phyloP scores from a whole-genome alignment of 768 basidiomycete species.

The Mycena galopus region DNA sequence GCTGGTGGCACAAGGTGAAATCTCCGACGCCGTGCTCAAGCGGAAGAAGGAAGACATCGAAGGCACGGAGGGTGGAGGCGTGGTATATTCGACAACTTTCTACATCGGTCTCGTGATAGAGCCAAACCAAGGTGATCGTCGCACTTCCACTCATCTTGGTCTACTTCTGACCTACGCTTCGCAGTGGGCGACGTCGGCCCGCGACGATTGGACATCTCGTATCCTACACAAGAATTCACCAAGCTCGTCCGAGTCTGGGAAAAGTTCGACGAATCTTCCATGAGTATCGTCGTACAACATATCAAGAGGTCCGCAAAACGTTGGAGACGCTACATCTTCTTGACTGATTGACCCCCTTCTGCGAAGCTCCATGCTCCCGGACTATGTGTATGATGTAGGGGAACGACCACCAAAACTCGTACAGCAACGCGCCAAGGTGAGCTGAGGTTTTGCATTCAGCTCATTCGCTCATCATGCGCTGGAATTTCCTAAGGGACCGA shows the following conservation, averaged over 20 bases:
- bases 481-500: slow-evolving; percentile 49
- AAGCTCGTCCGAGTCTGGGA: slow-evolving; percentile 96
- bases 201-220: slow-evolving; percentile 93
- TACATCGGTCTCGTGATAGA: slow-evolving; percentile 97
- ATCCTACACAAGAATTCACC: slow-evolving; percentile 95
- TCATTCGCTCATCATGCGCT: slow-evolving; percentile 22
- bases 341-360: slow-evolving; percentile 18
- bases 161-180: slow-evolving; percentile 17
- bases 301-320: slow-evolving; percentile 79
- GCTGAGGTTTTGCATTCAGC: slow-evolving; percentile 31
- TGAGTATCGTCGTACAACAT: slow-evolving; percentile 95
- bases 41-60: slow-evolving; percentile 76
- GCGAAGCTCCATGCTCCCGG: slow-evolving; percentile 78
- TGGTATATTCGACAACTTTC: slow-evolving; percentile 95
- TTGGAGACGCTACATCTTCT: slow-evolving; percentile 14
- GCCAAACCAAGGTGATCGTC: slow-evolving; percentile 81
- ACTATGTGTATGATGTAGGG: slow-evolving; percentile 85
- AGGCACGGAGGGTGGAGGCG: slow-evolving; percentile 78
- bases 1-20: slow-evolving; percentile 88
- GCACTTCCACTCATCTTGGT: slow-evolving; percentile 35
- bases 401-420: slow-evolving; percentile 81
- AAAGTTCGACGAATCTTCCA: slow-evolving; percentile 89
- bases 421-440: slow-evolving; percentile 83
- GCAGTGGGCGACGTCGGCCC: slow-evolving; percentile 83
- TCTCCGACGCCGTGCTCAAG: slow-evolving; percentile 35